Evolutionary conservation across 163 green algal species (phyloP), one percentile per base, ranked within the genome.

Genomic region (Chlorella variabilis): DNA sequence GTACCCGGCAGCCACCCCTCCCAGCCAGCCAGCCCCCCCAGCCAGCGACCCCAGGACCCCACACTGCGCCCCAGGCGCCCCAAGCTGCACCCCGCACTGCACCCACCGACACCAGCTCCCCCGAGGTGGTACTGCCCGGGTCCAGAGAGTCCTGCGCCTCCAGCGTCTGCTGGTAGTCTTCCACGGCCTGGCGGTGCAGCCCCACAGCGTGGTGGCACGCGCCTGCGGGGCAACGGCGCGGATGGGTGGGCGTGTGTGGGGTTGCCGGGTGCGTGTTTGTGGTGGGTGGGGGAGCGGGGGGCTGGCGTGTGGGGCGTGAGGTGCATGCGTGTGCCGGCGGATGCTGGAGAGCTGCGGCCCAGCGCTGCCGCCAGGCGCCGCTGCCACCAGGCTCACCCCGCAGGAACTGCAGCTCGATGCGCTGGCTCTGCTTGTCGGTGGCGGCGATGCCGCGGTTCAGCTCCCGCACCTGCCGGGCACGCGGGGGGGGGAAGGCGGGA

Each of bases 191-290:
- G 2, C 75, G 59, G 54, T 91, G 69, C 42, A 87, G 84, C 0
- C 93, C 93, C 51, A 96, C 69, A 15, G 93, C 93, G 54, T 97
- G 93, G 73, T 96, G 76, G 83, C 93, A 97, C 49, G 93, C 88
- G 3, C 82, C 86, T 90, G 80, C 45, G 67, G 21, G 20, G 9
- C 20, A 62, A 17, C 31, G 65, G 27, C n/a, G 5, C 33, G 9
- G 25, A 18, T 9, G 42, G 38, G n/a, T 38, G 18, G 38, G 34
- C 29, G 34, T n/a, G n/a, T n/a, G n/a, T n/a, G n/a, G n/a, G n/a
- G n/a, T n/a, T n/a, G n/a, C n/a, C n/a, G n/a, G n/a, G n/a, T n/a
- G n/a, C n/a, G n/a, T n/a, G n/a, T n/a, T n/a, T n/a, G n/a, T n/a
- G n/a, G n/a, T n/a, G n/a, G n/a, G 56, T 39, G 4, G 25, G 45